Percentiles rank a stretch among this genome's conserved stretches.
These are phyloP conservation scores for Trichosanthes cucumerina DNA, from an alignment of 306 rosid species.

Conservation along the genomic window DNA sequence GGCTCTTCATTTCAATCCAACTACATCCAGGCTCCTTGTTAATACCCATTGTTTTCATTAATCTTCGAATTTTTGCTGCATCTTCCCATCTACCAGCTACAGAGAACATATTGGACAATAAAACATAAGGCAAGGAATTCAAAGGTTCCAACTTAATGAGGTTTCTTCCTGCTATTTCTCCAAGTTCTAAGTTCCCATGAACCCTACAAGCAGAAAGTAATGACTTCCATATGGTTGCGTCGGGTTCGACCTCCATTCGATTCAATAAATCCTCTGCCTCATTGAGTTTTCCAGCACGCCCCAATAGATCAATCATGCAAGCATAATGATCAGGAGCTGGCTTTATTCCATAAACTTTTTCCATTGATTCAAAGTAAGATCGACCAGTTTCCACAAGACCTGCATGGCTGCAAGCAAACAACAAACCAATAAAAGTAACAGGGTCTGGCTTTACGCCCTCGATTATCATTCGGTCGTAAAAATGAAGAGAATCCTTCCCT, in stretches of 20 bases:
- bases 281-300: slow-evolving; percentile 60
- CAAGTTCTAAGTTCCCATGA: slow-evolving; percentile 68
- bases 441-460: slow-evolving; percentile 65
- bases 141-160: slow-evolving; percentile 56
- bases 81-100: slow-evolving; percentile 62
- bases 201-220: slow-evolving; percentile 82
- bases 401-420: slow-evolving; percentile 94
- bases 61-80: slow-evolving; percentile 50
- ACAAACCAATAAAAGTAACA: slow-evolving; percentile 72
- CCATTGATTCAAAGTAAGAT: slow-evolving; percentile 54
- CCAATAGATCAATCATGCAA: slow-evolving; percentile 81
- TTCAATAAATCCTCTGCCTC: slow-evolving; percentile 56
- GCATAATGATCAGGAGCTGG: slow-evolving; percentile 80
- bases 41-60: slow-evolving; percentile 75
- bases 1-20: slow-evolving; percentile 64
- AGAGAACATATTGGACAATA: slow-evolving; percentile 72
- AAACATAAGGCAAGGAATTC: slow-evolving; percentile 60
- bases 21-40: slow-evolving; percentile 82
- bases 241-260: slow-evolving; percentile 63
- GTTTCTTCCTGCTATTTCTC: slow-evolving; percentile 59
- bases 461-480: slow-evolving; percentile 64
- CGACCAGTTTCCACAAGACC: slow-evolving; percentile 61
- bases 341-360: slow-evolving; percentile 50
- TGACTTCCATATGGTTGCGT: slow-evolving; percentile 85
- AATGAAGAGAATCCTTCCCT: slow-evolving; percentile 61